Evolutionary conservation across 257 asterid species (phyloP).

Genomic region (Parsonsia alboflavescens): DNA sequence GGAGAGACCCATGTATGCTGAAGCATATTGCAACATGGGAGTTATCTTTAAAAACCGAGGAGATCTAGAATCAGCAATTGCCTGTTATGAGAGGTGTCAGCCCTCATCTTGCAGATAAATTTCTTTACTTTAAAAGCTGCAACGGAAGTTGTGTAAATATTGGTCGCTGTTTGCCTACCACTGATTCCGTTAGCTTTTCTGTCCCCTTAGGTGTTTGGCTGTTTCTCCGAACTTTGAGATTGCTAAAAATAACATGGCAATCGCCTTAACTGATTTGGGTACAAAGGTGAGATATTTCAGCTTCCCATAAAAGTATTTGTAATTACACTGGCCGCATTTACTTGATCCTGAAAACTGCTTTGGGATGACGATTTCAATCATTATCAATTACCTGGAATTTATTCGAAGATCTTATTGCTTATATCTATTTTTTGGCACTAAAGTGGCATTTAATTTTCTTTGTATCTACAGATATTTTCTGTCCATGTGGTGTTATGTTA

Average conservation of each 20-base stretch:
- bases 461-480: neutral
- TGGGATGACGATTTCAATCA: neutral
- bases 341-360: constrained; percentile 14
- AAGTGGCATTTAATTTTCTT: neutral
- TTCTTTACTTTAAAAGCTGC: constrained; percentile 5
- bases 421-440: neutral
- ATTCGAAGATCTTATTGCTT: neutral
- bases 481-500: neutral
- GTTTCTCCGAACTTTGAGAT: constrained; percentile 99
- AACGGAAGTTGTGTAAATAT: too few species aligned
- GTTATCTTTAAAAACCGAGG: constrained; percentile 94
- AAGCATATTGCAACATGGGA: constrained; percentile 99
- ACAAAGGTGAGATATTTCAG: constrained; percentile 59
- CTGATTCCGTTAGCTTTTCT: constrained; percentile 19
- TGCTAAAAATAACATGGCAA: constrained; percentile 98
- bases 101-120: constrained; percentile 2
- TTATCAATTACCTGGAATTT: neutral
- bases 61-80: constrained; percentile 93
- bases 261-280: constrained; percentile 98
- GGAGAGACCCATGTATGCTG: constrained; percentile 98
- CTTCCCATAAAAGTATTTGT: neutral
- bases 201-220: constrained; percentile 69
- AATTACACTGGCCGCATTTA: constrained; percentile 14
- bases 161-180: constrained; percentile 1
- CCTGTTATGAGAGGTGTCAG: constrained; percentile 88